phyloP scores from a whole-genome alignment of 2,329 filamentous ascomycete genomes.

The Penicillium sp. region DNA sequence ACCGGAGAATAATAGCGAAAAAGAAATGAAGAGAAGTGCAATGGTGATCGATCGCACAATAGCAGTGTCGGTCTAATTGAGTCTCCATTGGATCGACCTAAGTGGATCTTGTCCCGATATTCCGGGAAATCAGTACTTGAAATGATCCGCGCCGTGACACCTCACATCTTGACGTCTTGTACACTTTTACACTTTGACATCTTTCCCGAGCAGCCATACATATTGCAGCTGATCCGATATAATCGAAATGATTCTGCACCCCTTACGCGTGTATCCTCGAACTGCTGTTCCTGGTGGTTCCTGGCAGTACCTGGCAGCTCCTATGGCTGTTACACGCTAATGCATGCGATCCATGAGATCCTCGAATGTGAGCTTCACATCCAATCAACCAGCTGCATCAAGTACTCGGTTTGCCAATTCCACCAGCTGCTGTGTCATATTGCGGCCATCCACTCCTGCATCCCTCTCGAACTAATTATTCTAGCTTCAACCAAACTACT shows the following conservation, averaged over 20 bases:
- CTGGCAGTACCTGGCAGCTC: slow-evolving; percentile 6
- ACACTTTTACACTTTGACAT: not conserved
- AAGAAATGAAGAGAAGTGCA: slow-evolving; percentile 4
- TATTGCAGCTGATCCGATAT: not conserved
- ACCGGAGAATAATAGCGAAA: slow-evolving; percentile 1
- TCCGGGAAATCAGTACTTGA: slow-evolving; percentile 8
- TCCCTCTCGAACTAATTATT: slow-evolving; percentile 10
- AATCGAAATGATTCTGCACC: not conserved
- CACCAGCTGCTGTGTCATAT: slow-evolving; percentile 20
- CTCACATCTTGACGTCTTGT: slow-evolving; percentile 20
- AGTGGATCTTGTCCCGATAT: slow-evolving; percentile 16
- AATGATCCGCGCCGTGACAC: slow-evolving; percentile 17
- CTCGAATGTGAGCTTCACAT: not conserved
- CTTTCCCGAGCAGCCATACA: slow-evolving; percentile 1
- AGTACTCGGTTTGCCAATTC: slow-evolving; percentile 8
- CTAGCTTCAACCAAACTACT: slow-evolving; percentile 18
- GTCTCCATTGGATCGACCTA: slow-evolving; percentile 10
- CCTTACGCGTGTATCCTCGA: slow-evolving; percentile 10
- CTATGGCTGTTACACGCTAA: not conserved
- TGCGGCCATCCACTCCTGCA: slow-evolving; percentile 8
- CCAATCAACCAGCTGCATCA: slow-evolving; percentile 6
- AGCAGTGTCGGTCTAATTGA: not conserved
- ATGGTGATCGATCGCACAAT: slow-evolving; percentile 3
- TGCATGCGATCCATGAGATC: not conserved
- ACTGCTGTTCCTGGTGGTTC: not conserved